A percentile compares a stretch with the other conserved stretches of the same genome.
phyloP scores from a whole-genome alignment of 495 filamentous ascomycete genomes.

The Hypomontagnella monticulosa region DNA sequence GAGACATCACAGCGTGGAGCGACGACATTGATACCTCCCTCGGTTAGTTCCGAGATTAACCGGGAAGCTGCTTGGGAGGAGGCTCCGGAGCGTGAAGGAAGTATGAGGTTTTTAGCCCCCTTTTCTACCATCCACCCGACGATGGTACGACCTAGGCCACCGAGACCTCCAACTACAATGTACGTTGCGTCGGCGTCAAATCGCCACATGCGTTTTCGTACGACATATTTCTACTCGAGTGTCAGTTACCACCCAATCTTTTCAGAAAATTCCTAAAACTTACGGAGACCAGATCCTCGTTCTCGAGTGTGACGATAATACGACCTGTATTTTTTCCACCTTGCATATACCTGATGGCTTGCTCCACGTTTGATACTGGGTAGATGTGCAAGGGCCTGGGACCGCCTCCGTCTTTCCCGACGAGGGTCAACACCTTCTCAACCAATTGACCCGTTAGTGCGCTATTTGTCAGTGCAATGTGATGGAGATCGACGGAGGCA shows the following conservation, averaged over 20 bases:
- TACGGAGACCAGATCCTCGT: conserved; percentile 45
- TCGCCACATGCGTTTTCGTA: conserved; percentile 31
- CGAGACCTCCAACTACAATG: conserved; percentile 64
- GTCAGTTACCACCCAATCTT: conserved; percentile 6
- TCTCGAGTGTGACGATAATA: conserved; percentile 52
- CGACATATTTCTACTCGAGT: conserved; percentile 26
- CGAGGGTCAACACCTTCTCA: conserved; percentile 23
- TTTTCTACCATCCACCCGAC: conserved; percentile 60
- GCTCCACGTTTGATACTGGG: conserved; percentile 52
- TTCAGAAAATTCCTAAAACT: neutral
- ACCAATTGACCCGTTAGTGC: too few species aligned
- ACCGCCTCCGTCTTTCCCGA: conserved; percentile 34
- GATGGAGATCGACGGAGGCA: conserved; percentile 50
- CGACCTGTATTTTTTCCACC: conserved; percentile 62
- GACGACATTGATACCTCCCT: conserved; percentile 39
- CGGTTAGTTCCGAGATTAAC: conserved; percentile 38
- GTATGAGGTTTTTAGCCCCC: conserved; percentile 63
- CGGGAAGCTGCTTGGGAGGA: conserved; percentile 23
- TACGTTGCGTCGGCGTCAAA: conserved; percentile 57
- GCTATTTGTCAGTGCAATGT: conserved; percentile 17
- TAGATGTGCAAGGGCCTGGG: conserved; percentile 50
- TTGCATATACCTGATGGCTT: conserved; percentile 64
- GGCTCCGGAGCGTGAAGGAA: conserved; percentile 62
- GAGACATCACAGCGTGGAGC: conserved; percentile 54
- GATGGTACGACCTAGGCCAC: conserved; percentile 66